phyloP scores from a whole-genome alignment of 192 early-diverging fungal species.

The Mortierella antarctica region DNA sequence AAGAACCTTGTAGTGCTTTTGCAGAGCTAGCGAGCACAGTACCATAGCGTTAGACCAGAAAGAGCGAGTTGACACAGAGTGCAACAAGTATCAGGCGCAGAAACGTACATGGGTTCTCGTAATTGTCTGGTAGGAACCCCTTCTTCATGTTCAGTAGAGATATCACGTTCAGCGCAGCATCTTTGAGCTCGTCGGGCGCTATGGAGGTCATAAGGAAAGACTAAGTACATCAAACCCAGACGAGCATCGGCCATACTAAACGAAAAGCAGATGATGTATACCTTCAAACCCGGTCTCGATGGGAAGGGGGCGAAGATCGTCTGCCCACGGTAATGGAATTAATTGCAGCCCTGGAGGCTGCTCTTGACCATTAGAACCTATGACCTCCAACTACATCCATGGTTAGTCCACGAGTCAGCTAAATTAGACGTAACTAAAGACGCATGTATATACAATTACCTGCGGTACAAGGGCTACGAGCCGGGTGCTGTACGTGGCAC shows the following conservation, averaged over 20 bases:
- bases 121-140: slow-evolving; percentile 53
- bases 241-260: background rate
- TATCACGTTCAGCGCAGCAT: slow-evolving; percentile 48
- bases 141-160: slow-evolving; percentile 53
- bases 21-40: slow-evolving; percentile 28
- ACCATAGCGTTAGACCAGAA: background rate
- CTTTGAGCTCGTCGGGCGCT: slow-evolving; percentile 50
- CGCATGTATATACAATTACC: slow-evolving; percentile 42
- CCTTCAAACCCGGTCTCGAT: slow-evolving; percentile 7
- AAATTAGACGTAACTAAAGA: background rate
- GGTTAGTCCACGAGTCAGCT: background rate
- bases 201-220: too few species aligned
- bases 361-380: slow-evolving; percentile 60
- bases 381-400: slow-evolving; percentile 55
- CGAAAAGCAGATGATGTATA: slow-evolving; percentile 12
- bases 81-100: background rate
- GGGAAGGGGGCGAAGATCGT: slow-evolving; percentile 71
- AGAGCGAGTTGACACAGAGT: background rate
- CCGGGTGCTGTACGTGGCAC: slow-evolving; percentile 60
- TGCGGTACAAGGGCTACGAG: slow-evolving; percentile 79
- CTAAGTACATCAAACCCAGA: background rate
- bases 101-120: slow-evolving; percentile 56
- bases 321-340: slow-evolving; percentile 77
- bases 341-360: slow-evolving; percentile 75
- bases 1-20: slow-evolving; percentile 53